phyloP scores from a whole-genome alignment of 2,329 filamentous ascomycete species.

The Fusarium gaditjirri region DNA sequence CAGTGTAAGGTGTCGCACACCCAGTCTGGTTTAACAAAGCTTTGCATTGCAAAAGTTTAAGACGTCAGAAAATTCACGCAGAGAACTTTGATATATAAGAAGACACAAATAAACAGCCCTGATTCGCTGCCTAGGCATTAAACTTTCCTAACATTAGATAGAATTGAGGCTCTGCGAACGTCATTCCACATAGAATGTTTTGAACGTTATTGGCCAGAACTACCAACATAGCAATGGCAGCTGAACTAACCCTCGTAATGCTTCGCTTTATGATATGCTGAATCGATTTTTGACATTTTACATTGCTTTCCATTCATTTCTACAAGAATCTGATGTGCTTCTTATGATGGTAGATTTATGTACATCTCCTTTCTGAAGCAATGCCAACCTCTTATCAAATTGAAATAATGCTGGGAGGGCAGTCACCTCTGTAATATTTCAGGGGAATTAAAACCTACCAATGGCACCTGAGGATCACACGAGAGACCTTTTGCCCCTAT shows the following conservation, averaged over 20 bases:
- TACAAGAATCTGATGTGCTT: neutral
- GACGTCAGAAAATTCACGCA: neutral
- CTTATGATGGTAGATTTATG: too few relatives aligned
- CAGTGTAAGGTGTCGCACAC: neutral
- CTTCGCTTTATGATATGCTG: neutral
- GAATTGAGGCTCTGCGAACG: too few relatives aligned
- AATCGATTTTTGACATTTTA: neutral
- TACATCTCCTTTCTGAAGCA: neutral
- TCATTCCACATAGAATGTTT: neutral
- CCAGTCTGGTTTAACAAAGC: neutral
- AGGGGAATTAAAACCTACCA: too few relatives aligned
- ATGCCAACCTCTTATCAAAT: neutral
- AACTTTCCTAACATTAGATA: too few relatives aligned
- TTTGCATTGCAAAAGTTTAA: neutral
- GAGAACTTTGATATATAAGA: neutral
- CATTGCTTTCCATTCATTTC: neutral
- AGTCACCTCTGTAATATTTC: neutral
- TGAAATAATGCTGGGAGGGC: neutral
- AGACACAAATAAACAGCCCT: neutral
- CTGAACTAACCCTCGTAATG: too few relatives aligned
- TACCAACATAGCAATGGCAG: neutral
- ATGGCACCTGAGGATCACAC: neutral
- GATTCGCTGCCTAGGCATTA: neutral
- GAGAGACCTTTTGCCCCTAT: too few relatives aligned
- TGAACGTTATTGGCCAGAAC: neutral